Conservation (phyloP, 2,329 filamentous ascomycete genomes). For the Hymenoscyphus repandus region DNA sequence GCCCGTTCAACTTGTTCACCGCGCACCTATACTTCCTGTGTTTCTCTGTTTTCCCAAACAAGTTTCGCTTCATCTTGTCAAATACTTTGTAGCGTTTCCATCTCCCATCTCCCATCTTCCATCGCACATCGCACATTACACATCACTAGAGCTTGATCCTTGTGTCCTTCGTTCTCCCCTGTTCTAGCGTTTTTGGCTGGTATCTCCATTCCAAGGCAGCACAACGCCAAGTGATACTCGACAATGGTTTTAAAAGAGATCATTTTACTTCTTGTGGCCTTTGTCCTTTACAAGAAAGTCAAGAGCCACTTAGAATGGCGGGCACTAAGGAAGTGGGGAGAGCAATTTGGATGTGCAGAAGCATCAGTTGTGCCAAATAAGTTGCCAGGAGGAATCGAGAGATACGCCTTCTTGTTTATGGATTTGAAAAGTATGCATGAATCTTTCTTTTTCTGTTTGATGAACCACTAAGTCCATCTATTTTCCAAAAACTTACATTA, state of each 20-base stretch:
- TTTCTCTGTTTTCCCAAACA: no score
- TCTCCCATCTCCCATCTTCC: no score
- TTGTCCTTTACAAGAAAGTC: constrained; percentile 11
- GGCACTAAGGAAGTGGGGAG: constrained; percentile 17
- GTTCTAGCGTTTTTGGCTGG: no score
- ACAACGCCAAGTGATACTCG: no score
- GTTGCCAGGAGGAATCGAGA: constrained; percentile 17
- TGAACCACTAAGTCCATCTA: not conserved
- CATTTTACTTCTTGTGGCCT: not conserved
- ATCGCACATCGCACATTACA: no score
- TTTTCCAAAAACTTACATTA: not conserved
- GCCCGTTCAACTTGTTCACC: no score
- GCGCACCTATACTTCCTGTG: no score
- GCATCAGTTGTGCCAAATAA: constrained; percentile 11
- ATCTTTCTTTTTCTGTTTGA: not conserved
- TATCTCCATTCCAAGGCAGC: no score
- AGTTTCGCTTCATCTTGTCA: no score
- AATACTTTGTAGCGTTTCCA: no score
- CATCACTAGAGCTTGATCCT: no score
- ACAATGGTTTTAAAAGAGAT: not conserved
- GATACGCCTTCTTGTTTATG: constrained; percentile 10
- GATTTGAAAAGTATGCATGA: constrained; percentile 14
- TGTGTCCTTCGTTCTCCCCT: no score
- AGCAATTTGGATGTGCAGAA: constrained; percentile 19
- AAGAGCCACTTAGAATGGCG: constrained; percentile 16